Percentiles rank a stretch among this genome's conserved stretches.
phyloP scores from a whole-genome alignment of 1,284 basidiomycete species.

The Sporisorium exsertum region DNA sequence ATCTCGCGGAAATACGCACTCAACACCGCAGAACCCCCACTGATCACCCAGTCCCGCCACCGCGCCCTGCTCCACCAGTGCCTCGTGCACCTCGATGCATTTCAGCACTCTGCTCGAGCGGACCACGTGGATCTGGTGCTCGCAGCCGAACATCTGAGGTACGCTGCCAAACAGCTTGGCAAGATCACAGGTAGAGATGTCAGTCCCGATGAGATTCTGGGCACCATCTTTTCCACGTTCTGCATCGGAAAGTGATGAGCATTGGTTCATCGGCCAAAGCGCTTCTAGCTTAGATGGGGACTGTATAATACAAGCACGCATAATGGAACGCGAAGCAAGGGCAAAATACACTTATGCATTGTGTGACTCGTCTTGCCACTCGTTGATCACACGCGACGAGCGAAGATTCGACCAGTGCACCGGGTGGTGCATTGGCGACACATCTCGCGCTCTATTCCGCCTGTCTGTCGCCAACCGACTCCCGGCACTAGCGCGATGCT shows the following conservation, averaged over 20 bases:
- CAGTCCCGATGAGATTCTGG: slow-evolving; percentile 82
- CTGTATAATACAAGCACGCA: slow-evolving; percentile 2
- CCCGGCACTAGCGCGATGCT: background rate
- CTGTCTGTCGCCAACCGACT: slow-evolving; percentile 1
- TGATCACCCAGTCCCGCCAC: slow-evolving; percentile 84
- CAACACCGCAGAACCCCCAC: slow-evolving; percentile 71
- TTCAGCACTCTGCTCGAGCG: slow-evolving; percentile 69
- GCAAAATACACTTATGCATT: background rate
- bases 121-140: slow-evolving; percentile 76
- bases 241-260: slow-evolving; percentile 55
- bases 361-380: slow-evolving; percentile 10
- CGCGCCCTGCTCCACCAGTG: slow-evolving; percentile 78
- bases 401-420: slow-evolving; percentile 18
- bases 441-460: slow-evolving; percentile 1
- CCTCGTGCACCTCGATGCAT: slow-evolving; percentile 75
- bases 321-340: too few relatives aligned
- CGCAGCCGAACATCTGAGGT: slow-evolving; percentile 85
- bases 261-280: too few relatives aligned
- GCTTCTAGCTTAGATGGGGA: background rate
- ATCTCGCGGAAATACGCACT: slow-evolving; percentile 74
- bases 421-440: slow-evolving; percentile 12
- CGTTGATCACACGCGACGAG: background rate
- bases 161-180: slow-evolving; percentile 83
- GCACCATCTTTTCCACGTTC: slow-evolving; percentile 79
- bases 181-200: slow-evolving; percentile 78